These are phyloP conservation scores for Pichia cabralensis DNA, from an alignment of 805 yeast species.

Conservation along the genomic window DNA sequence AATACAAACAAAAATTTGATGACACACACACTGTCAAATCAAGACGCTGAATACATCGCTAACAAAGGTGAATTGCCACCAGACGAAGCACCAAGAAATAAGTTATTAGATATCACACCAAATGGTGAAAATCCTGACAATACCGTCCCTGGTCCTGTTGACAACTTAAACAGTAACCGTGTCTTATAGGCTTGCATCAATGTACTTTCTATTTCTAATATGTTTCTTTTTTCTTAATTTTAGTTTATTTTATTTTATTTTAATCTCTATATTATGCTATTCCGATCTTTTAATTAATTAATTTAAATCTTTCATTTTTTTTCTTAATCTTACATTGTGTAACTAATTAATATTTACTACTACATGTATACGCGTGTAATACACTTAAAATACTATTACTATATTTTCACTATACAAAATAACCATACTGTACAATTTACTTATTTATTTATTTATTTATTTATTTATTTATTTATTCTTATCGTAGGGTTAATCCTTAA, in stretches of 20 bases:
- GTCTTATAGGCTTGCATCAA: background rate
- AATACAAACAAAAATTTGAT: conserved; percentile 2
- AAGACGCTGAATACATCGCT: conserved; percentile 2
- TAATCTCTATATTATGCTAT: too few species aligned
- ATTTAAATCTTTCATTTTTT: conserved; percentile 10
- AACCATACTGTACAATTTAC: too few species aligned
- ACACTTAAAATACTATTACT: too few species aligned
- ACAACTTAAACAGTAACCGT: conserved; percentile 6
- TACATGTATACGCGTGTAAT: too few species aligned
- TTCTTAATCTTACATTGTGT: too few species aligned
- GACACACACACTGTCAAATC: conserved; percentile 7
- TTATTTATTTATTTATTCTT: too few species aligned
- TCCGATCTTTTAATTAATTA: too few species aligned
- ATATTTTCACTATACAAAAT: too few species aligned
- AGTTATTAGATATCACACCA: conserved; percentile 4
- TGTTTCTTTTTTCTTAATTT: background rate
- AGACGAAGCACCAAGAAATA: conserved; percentile 2
- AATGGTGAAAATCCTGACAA: conserved; percentile 1
- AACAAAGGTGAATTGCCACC: background rate
- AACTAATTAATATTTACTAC: too few species aligned
- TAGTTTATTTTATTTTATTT: background rate
- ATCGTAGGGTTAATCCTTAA: too few species aligned
- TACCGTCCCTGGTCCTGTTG: background rate
- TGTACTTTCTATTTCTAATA: background rate
- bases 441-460: too few species aligned